Evolutionary conservation across 208 protist species (phyloP).

Genomic region (Leishmania braziliensis): DNA sequence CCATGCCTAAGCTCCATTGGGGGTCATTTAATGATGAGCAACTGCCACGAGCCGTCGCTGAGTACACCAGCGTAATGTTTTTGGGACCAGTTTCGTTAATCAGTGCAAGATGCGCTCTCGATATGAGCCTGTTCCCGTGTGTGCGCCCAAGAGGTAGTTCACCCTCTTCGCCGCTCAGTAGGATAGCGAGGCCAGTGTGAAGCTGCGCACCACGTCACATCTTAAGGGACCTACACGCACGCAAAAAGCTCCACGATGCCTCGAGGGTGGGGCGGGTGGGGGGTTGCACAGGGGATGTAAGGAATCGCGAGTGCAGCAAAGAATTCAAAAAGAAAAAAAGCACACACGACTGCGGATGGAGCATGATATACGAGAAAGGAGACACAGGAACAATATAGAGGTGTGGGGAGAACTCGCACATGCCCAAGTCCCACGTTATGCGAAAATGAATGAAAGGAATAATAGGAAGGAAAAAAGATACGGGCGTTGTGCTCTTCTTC

Average conservation of each 20-base stretch:
- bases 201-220: background rate
- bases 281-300: background rate
- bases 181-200: background rate
- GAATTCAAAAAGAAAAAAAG: background rate
- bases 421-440: background rate
- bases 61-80: too few relatives aligned
- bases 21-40: background rate
- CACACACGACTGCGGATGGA: background rate
- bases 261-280: background rate
- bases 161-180: background rate
- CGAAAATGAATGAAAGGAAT: background rate
- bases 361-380: background rate
- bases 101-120: background rate
- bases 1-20: too few relatives aligned
- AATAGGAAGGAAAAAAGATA: slow-evolving; percentile 4
- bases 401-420: background rate
- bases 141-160: background rate
- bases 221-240: background rate
- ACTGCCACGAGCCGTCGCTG: background rate
- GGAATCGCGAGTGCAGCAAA: background rate
- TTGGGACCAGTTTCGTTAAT: background rate
- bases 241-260: background rate
- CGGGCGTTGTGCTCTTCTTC: background rate
- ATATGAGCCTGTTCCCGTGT: background rate
- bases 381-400: background rate